Evolutionary conservation across 1,284 basidiomycete genomes (phyloP), one percentile per base, ranked within the genome.

Genomic region (Inonotus hispidus): DNA sequence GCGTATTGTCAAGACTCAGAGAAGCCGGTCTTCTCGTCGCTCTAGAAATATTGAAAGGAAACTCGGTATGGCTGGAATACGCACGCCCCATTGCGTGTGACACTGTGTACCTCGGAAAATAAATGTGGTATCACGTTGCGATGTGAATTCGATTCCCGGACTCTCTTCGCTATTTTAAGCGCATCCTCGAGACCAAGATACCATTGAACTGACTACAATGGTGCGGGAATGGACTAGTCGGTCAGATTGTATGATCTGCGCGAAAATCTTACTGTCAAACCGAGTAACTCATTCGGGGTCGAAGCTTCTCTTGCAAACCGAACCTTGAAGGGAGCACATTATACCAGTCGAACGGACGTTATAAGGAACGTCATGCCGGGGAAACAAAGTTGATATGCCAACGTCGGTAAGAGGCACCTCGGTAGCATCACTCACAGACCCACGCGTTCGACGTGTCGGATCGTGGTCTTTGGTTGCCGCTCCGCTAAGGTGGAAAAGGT

Each of bases 71-170:
- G 27, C 32, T 4, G 32, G 27, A 35, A 52, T 46, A 46, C 21
- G 19, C 49, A 5, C 32, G 27, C 29, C 47, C 46, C 46, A 8
- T 29, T 52, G 27, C 27, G 27, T 35, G 35, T 27, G 19, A 27
- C 32, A 7, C 23, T 14, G 50, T 27, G 50, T 52, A 23, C 19
- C 47, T 52, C 50, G 50, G 29, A 8, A 13, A 19, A 14, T 1
- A 11, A n/a, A 27, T 7, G 35, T 8, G 19, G 7, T 19, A 50
- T 47, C 46, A 27, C 35, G 56, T 58, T 39, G 55, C 43, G 56
- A 49, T 49, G 43, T 45, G 29, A 49, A 50, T 58, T 58, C 29
- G 49, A 35, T 58, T 39, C 49, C 29, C 32, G 46, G n/a, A 39
- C 25, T 27, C 16, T 14, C 41, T 32, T 4, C 32, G 3, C 32